Percentiles rank a stretch among this genome's conserved stretches.
phyloP scores from a whole-genome alignment of 2,329 filamentous ascomycete species.

The Coleophoma crateriformis region DNA sequence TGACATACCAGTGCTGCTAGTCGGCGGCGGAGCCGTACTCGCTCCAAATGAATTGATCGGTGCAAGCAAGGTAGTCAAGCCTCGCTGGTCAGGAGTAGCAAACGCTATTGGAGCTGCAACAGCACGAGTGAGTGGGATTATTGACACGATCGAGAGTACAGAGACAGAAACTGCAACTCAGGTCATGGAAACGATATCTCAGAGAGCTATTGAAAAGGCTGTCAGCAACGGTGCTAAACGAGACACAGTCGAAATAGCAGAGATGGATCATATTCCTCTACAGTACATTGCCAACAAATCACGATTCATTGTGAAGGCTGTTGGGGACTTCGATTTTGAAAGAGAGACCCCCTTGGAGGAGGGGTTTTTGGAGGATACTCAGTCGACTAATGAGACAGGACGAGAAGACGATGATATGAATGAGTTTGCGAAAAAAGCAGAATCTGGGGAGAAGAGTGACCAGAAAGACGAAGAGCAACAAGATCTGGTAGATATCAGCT shows the following conservation, averaged over 20 bases:
- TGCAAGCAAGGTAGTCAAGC: slow-evolving; percentile 41
- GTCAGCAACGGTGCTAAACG: slow-evolving; percentile 8
- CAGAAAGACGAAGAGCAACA: slow-evolving; percentile 7
- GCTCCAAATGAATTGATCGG: slow-evolving; percentile 39
- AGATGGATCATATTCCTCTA: slow-evolving; percentile 13
- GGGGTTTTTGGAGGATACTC: neutral
- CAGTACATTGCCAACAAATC: slow-evolving; percentile 28
- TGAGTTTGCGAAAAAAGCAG: slow-evolving; percentile 19
- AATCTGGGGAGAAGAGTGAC: slow-evolving; percentile 2
- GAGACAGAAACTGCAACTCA: slow-evolving; percentile 5
- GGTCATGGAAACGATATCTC: slow-evolving; percentile 5
- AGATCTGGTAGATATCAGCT: slow-evolving; percentile 24
- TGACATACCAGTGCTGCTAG: slow-evolving; percentile 43
- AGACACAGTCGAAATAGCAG: slow-evolving; percentile 11
- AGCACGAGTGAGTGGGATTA: slow-evolving; percentile 26
- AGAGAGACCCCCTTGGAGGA: slow-evolving; percentile 21
- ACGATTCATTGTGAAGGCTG: slow-evolving; percentile 52
- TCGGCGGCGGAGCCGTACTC: slow-evolving; percentile 49
- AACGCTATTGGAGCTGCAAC: slow-evolving; percentile 53
- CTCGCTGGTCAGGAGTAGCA: slow-evolving; percentile 45
- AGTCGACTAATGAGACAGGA: slow-evolving; percentile 1
- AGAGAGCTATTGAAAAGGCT: slow-evolving; percentile 5
- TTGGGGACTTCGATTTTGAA: slow-evolving; percentile 48
- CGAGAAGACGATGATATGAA: slow-evolving; percentile 10
- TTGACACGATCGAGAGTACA: slow-evolving; percentile 13